Evolutionary conservation across 495 filamentous ascomycete species (phyloP), one percentile per base, ranked within the genome.

Genomic region (Ramalina peruviana): DNA sequence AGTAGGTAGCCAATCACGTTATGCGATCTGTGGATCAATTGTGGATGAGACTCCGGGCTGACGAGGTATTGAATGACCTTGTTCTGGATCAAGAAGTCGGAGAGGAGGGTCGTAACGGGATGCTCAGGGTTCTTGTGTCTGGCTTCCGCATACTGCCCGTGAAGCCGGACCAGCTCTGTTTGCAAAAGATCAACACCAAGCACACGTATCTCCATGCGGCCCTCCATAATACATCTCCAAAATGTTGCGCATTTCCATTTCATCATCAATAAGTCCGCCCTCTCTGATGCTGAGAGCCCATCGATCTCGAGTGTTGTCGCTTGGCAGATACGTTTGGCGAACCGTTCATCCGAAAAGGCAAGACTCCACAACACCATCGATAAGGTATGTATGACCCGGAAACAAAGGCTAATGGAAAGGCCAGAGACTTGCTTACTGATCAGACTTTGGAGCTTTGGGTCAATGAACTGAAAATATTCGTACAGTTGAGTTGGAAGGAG

Each of bases 161-260:
- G 88, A 23, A 85, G 62, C 1, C 52, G 46, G 7, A 92, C 72
- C 19, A 96, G 69, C 38, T 88, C 82, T n/a, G 50, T 58, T 57
- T 83, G 80, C 79, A 96, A 83, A 16, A 62, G 65, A 30, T 76
- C 74, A 19, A 87, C 76, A 26, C 85, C 85, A 50, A 77, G 65
- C 11, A 90, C 84, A 41, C 88, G 78, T 25, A 93, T 72, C 58
- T 94, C 87, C 88, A 96, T 94, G 50, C 85, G 81, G n/a, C 85
- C 79, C 13, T 82, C 85, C 60, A 74, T 73, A 49, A 93, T 81
- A 55, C 86, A 75, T 59, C 78, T 86, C 60, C 74, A 77, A 40
- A 84, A 68, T 7, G 79, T 65, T 27, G 65, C 68, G 61, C 93
- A 82, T 53, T 79, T 83, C 85, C 86, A 93, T 10, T 75, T 74